phyloP scores from a whole-genome alignment of 164 flowering plant genomes.

The Liriodendron chinense region DNA sequence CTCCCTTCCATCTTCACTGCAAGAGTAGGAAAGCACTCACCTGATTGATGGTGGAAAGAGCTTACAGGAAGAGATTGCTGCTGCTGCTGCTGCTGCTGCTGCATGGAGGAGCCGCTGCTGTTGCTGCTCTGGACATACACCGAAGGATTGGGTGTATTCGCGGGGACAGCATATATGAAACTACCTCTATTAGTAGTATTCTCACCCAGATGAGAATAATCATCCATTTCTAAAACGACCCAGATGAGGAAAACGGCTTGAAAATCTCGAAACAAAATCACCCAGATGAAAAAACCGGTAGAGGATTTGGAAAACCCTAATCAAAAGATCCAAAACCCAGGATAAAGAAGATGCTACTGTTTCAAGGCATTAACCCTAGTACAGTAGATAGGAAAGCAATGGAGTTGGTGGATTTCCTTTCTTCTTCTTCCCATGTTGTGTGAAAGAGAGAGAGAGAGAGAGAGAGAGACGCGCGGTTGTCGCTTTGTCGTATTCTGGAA shows the following conservation, averaged over 20 bases:
- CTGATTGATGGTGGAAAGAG: constrained; percentile 39
- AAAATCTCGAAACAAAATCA: not conserved
- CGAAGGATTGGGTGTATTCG: constrained; percentile 33
- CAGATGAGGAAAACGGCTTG: constrained; percentile 6
- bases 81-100: constrained; percentile 12
- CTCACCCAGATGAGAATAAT: constrained; percentile 39
- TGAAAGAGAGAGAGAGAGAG: not conserved
- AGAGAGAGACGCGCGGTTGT: not conserved
- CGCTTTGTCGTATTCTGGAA: not conserved
- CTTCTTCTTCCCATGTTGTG: not conserved
- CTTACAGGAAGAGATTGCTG: constrained; percentile 20
- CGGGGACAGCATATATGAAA: constrained; percentile 40
- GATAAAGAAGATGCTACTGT: not conserved
- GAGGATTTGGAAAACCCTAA: not conserved
- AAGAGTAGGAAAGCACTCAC: constrained; percentile 28
- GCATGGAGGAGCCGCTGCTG: constrained; percentile 23
- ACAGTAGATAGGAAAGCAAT: not conserved
- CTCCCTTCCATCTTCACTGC: constrained; percentile 53
- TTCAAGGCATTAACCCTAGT: not conserved
- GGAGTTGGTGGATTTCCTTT: not conserved
- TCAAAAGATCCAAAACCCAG: not conserved
- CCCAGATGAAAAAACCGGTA: constrained; percentile 7
- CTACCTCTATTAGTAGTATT: constrained; percentile 37
- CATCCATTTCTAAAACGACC: constrained; percentile 38
- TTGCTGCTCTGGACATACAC: constrained; percentile 31